phyloP scores from a whole-genome alignment of 2,329 filamentous ascomycete genomes.

The Rutstroemia sp. region DNA sequence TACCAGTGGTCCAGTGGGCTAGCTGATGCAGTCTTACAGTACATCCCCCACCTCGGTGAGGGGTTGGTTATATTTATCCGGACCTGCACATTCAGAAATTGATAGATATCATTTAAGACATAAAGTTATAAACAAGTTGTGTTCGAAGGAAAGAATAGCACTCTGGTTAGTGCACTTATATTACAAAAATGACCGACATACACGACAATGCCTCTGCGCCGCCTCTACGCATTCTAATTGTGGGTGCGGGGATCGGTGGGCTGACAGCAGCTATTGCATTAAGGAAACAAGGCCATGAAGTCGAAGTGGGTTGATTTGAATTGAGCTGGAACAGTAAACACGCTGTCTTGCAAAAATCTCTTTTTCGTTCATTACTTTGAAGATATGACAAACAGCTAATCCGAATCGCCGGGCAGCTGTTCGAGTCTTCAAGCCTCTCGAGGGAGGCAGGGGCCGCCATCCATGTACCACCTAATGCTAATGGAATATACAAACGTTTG shows the following conservation, averaged over 20 bases:
- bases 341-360: neutral
- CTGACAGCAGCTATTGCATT: conserved; percentile 55
- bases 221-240: conserved; percentile 36
- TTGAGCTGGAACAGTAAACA: neutral
- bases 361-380: neutral
- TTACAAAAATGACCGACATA: neutral
- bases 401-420: conserved; percentile 32
- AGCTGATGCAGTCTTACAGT: too few relatives aligned
- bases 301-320: neutral
- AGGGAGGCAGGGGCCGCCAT: conserved; percentile 53
- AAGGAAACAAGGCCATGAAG: conserved; percentile 41
- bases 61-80: too few relatives aligned
- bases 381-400: too few relatives aligned
- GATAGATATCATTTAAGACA: too few relatives aligned
- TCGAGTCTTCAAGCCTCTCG: conserved; percentile 48
- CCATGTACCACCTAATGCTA: conserved; percentile 55
- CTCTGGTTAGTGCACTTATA: too few relatives aligned
- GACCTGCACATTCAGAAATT: too few relatives aligned
- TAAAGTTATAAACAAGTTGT: too few relatives aligned
- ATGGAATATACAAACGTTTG: conserved; percentile 44
- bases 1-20: too few relatives aligned
- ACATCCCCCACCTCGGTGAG: too few relatives aligned
- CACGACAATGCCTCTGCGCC: too few relatives aligned
- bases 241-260: conserved; percentile 52
- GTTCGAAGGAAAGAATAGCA: too few relatives aligned